A percentile compares a stretch with the other conserved stretches of the same genome.
phyloP scores from a whole-genome alignment of 305 asterid genomes.

The Andrographis paniculata region DNA sequence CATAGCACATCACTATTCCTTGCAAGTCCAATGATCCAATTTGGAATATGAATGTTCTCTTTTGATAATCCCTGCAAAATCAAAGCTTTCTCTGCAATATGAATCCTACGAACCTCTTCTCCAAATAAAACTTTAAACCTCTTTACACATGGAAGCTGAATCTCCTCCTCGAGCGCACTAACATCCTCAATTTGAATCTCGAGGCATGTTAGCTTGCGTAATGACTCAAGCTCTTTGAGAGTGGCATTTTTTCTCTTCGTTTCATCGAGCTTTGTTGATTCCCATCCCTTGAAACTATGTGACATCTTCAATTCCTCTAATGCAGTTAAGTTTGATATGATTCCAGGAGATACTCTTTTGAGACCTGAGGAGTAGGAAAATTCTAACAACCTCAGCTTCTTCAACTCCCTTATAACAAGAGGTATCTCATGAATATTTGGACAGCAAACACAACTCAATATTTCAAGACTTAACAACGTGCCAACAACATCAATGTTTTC shows the following conservation, averaged over 20 bases:
- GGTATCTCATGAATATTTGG: background rate
- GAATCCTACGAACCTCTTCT: background rate
- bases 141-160: background rate
- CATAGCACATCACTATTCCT: background rate
- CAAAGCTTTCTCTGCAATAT: background rate
- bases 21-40: background rate
- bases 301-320: background rate
- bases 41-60: background rate
- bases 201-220: background rate
- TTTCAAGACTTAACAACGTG: background rate
- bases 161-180: background rate
- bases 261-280: background rate
- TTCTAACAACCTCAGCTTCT: background rate
- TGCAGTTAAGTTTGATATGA: background rate
- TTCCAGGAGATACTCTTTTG: background rate
- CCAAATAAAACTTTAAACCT: background rate
- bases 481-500: background rate
- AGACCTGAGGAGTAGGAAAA: background rate
- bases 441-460: no score
- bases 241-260: background rate
- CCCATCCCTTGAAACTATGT: background rate
- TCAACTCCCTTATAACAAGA: background rate
- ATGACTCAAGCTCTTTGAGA: background rate
- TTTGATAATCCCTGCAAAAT: background rate
- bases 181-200: background rate